Conservation (phyloP, 164 flowering plant genomes). For the Aristolochia fimbriata region DNA sequence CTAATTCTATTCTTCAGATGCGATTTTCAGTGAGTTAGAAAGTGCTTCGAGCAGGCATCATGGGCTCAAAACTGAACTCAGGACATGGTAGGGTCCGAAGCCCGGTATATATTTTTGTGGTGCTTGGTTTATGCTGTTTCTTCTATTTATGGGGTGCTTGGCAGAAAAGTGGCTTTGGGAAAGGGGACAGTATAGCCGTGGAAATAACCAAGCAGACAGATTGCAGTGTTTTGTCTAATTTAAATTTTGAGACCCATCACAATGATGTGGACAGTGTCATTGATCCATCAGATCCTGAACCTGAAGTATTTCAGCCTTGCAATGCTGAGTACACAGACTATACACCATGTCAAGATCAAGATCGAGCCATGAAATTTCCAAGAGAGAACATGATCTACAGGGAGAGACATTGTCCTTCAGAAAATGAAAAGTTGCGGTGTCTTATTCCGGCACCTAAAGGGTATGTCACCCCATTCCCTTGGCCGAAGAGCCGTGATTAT, state of each 20-base stretch:
- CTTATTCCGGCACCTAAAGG: conserved; percentile 91
- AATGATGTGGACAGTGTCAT: conserved; percentile 23
- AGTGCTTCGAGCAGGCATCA: conserved; percentile 11
- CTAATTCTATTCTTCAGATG: background rate
- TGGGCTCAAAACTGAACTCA: conserved; percentile 53
- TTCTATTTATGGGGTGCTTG: conserved; percentile 85
- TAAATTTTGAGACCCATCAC: conserved; percentile 74
- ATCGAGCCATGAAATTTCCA: conserved; percentile 88
- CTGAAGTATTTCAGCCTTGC: conserved; percentile 52
- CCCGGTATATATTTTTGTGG: conserved; percentile 51
- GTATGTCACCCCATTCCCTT: conserved; percentile 71
- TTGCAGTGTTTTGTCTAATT: conserved; percentile 37
- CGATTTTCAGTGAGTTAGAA: conserved; percentile 6
- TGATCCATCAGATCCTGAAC: conserved; percentile 37
- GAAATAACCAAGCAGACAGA: conserved; percentile 50
- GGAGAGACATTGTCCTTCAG: conserved; percentile 88
- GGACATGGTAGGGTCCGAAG: conserved; percentile 41
- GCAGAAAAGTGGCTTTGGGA: conserved; percentile 93
- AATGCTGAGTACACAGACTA: conserved; percentile 57
- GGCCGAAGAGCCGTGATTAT: conserved; percentile 95
- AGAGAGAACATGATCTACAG: conserved; percentile 91
- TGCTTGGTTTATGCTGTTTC: conserved; percentile 70
- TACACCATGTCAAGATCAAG: conserved; percentile 94
- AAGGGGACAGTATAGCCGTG: conserved; percentile 62
- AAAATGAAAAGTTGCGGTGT: conserved; percentile 68